A percentile compares a stretch with the other conserved stretches of the same genome.
Evolutionary conservation across 768 basidiomycete genomes (phyloP).

Genomic region (Rhizopogon salebrosus): DNA sequence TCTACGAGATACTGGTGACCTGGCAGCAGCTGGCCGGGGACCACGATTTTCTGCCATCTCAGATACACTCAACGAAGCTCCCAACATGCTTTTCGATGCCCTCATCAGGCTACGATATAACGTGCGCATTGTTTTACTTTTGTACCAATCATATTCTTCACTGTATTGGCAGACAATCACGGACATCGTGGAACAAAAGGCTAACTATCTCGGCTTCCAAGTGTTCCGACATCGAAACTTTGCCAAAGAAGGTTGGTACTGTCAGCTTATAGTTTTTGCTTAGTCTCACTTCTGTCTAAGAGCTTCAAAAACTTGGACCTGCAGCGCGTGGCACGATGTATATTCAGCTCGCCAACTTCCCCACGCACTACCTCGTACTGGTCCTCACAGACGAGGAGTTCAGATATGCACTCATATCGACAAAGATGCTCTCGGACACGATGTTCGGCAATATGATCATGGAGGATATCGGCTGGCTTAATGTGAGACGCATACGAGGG

Average conservation of each 20-base stretch:
- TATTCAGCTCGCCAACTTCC: constrained; percentile 74
- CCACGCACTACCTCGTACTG: constrained; percentile 79
- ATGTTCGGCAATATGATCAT: constrained; percentile 59
- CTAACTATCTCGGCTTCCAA: constrained; percentile 78
- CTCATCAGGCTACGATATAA: constrained; percentile 55
- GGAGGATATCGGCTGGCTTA: constrained; percentile 78
- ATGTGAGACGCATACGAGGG: constrained; percentile 60
- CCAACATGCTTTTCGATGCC: constrained; percentile 49
- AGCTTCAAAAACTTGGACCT: constrained; percentile 66
- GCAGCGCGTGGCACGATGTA: constrained; percentile 59
- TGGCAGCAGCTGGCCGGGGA: constrained; percentile 68
- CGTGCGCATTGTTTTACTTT: constrained; percentile 36
- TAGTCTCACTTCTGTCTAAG: constrained; percentile 30
- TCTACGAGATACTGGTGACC: constrained; percentile 76
- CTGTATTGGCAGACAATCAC: constrained; percentile 63
- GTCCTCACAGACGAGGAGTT: constrained; percentile 76
- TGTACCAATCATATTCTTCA: neutral
- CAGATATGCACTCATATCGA: constrained; percentile 77
- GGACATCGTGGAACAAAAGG: constrained; percentile 80
- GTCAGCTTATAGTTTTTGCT: neutral
- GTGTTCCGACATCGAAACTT: constrained; percentile 69
- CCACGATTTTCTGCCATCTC: constrained; percentile 57
- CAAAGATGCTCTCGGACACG: constrained; percentile 47
- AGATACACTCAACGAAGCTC: constrained; percentile 66
- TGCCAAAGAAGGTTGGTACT: constrained; percentile 48